phyloP scores from a whole-genome alignment of 306 rosid species.

The Crataegus laevigata region DNA sequence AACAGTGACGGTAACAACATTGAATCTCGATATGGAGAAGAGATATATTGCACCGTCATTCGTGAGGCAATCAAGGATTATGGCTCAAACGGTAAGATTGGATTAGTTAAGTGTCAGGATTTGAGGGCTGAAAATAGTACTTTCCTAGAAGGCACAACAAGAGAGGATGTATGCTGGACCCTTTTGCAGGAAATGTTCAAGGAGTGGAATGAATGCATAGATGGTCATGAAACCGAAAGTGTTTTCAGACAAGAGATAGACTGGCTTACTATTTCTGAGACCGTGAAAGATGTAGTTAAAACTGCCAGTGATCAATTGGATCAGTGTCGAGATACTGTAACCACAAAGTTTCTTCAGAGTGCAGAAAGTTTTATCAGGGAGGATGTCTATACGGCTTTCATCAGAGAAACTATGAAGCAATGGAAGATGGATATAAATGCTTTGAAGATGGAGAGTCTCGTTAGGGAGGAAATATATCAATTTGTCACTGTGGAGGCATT shows the following conservation, averaged over 20 bases:
- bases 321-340: conserved; percentile 9
- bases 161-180: conserved; percentile 31
- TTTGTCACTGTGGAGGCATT: conserved; percentile 31
- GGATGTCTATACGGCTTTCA: conserved; percentile 39
- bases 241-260: conserved; percentile 28
- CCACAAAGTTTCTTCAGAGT: not conserved
- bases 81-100: conserved; percentile 9
- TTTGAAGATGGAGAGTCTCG: conserved; percentile 21
- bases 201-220: conserved; percentile 32
- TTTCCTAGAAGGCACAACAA: conserved; percentile 21
- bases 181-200: conserved; percentile 25
- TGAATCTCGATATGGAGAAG: conserved; percentile 43
- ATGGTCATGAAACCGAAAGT: conserved; percentile 12
- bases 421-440: conserved; percentile 36
- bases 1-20: conserved; percentile 18
- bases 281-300: conserved; percentile 17
- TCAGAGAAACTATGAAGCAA: conserved; percentile 32
- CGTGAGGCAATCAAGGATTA: conserved; percentile 23
- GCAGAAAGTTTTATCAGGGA: conserved; percentile 29
- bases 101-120: not conserved
- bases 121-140: conserved; percentile 5
- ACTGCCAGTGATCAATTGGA: conserved; percentile 5
- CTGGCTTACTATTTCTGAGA: conserved; percentile 30
- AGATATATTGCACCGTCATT: conserved; percentile 24
- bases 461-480: conserved; percentile 33